phyloP scores from a whole-genome alignment of 768 basidiomycete genomes.

The Termitomyces sp. region DNA sequence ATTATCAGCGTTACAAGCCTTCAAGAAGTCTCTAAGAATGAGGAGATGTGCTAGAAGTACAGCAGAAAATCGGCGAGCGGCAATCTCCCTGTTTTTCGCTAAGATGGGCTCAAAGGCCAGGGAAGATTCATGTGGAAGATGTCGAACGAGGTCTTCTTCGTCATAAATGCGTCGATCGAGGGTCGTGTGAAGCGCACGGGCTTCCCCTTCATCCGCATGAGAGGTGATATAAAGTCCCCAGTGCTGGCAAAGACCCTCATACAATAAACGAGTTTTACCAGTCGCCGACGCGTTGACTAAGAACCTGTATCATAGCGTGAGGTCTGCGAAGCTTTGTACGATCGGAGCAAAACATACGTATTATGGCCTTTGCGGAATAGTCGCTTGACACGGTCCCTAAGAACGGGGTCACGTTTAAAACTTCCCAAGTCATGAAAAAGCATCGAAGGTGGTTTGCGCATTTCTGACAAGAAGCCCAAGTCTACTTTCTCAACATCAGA shows the following conservation, averaged over 20 bases:
- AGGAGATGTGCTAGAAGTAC: neutral
- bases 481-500: neutral
- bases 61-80: neutral
- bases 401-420: neutral
- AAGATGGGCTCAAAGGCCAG: too few species aligned
- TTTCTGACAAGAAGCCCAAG: neutral
- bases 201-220: too few species aligned
- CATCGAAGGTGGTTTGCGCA: neutral
- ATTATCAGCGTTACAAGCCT: neutral
- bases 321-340: neutral
- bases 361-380: neutral
- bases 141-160: neutral
- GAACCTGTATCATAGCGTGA: neutral
- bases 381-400: neutral
- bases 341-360: neutral
- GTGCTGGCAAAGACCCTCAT: too few species aligned
- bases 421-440: neutral
- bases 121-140: neutral
- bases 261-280: slow-evolving; percentile 3
- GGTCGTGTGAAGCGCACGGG: neutral
- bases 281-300: slow-evolving; percentile 4
- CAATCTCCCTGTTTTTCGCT: neutral
- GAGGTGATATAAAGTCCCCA: too few species aligned
- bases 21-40: neutral
- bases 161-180: neutral